Conservation (phyloP, 2,329 filamentous ascomycete genomes). For the Xylariaceae sp. region DNA sequence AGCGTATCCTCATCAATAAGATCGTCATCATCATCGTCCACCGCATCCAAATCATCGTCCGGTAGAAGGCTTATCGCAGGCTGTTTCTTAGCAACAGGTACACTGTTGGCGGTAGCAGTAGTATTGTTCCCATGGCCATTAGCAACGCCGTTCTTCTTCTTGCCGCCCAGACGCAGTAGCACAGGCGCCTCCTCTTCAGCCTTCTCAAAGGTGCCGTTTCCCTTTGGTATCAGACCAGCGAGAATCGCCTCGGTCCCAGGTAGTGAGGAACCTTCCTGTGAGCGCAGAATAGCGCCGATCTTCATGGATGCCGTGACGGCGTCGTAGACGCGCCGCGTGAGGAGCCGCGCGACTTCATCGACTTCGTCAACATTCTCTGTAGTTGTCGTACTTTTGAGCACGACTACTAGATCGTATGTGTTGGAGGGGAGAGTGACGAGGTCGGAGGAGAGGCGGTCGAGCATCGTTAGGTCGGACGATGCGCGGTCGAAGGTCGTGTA, state of each 20-base stretch:
- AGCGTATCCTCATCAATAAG: constrained; percentile 87
- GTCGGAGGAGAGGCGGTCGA: constrained; percentile 81
- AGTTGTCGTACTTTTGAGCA: constrained; percentile 74
- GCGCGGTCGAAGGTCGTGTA: constrained; percentile 68
- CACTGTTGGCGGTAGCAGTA: constrained; percentile 32
- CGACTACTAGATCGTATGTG: constrained; percentile 78
- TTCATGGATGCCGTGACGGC: constrained; percentile 66
- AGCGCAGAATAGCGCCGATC: constrained; percentile 59
- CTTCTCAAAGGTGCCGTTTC: constrained; percentile 63
- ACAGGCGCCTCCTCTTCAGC: constrained; percentile 57
- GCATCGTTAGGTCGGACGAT: constrained; percentile 90
- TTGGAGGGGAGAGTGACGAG: constrained; percentile 68
- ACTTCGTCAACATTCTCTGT: constrained; percentile 37
- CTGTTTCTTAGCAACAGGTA: constrained; percentile 40
- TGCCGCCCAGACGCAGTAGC: constrained; percentile 58
- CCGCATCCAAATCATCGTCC: constrained; percentile 61
- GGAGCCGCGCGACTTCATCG: constrained; percentile 58
- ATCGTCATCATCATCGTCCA: constrained; percentile 74
- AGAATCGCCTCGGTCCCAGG: constrained; percentile 66
- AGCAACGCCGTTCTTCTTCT: constrained; percentile 37
- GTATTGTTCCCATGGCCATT: constrained; percentile 34
- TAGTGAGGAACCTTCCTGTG: constrained; percentile 59
- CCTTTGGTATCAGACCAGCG: constrained; percentile 64
- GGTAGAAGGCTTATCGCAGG: constrained; percentile 54
- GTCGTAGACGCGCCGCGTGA: constrained; percentile 62